Evolutionary conservation across 805 yeast species (phyloP).

Genomic region (Candida silvicultrix): DNA sequence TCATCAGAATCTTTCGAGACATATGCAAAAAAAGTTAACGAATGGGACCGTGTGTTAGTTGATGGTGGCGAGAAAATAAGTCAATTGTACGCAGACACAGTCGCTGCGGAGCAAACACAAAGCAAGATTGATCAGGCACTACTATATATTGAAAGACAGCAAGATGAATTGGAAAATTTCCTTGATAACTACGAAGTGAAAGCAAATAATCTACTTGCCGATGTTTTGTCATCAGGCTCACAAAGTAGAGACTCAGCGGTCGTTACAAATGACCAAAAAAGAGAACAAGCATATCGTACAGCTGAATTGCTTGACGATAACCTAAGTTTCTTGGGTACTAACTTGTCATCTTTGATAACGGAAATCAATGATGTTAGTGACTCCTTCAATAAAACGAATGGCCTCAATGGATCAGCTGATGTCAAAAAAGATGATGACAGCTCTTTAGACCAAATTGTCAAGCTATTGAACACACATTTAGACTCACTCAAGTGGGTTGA

Average conservation of each 20-base stretch:
- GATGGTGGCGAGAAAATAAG: constrained; percentile 82
- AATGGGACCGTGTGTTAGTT: constrained; percentile 83
- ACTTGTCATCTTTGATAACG: constrained; percentile 65
- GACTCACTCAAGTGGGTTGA: constrained; percentile 88
- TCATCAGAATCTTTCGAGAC: constrained; percentile 68
- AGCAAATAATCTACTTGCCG: constrained; percentile 29
- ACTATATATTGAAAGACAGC: constrained; percentile 83
- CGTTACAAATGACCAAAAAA: constrained; percentile 69
- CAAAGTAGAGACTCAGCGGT: constrained; percentile 25
- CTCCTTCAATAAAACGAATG: constrained; percentile 60
- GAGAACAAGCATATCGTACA: constrained; percentile 82
- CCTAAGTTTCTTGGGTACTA: constrained; percentile 69
- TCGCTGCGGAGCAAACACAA: constrained; percentile 82
- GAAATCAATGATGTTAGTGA: constrained; percentile 84
- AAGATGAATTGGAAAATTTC: constrained; percentile 79
- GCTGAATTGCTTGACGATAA: constrained; percentile 84
- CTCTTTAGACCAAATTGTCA: constrained; percentile 64
- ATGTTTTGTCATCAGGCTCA: constrained; percentile 27
- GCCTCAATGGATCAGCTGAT: constrained; percentile 28
- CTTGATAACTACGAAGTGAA: constrained; percentile 70
- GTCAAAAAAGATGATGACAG: constrained; percentile 33
- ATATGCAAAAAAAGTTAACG: constrained; percentile 67
- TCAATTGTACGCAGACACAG: constrained; percentile 67
- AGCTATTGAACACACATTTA: constrained; percentile 79
- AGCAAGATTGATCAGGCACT: constrained; percentile 81